Conservation (phyloP, 202 grass and related monocot species). For the Panicum virgatum region DNA sequence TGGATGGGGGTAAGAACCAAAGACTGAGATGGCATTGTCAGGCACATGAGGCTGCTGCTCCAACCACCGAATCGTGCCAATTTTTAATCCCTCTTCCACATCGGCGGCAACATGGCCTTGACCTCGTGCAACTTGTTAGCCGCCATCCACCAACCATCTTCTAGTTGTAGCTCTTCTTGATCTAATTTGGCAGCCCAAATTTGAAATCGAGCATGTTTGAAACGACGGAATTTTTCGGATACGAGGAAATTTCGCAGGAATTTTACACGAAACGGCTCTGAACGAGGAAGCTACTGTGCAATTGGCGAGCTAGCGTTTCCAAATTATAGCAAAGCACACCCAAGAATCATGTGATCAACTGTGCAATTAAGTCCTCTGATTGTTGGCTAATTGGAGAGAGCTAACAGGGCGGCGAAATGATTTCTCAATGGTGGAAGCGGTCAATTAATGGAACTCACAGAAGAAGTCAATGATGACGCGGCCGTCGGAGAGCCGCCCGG, state of each 20-base stretch:
- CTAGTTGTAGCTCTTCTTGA: no score
- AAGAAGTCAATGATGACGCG: constrained; percentile 75
- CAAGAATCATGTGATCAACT: neutral
- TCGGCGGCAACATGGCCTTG: constrained; percentile 25
- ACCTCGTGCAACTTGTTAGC: neutral
- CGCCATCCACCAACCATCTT: neutral
- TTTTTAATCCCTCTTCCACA: neutral
- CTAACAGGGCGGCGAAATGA: neutral
- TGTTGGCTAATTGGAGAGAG: neutral
- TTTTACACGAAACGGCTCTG: neutral
- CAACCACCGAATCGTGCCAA: constrained; percentile 21
- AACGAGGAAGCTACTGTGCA: no score
- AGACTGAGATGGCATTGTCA: constrained; percentile 10
- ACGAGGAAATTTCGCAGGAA: neutral
- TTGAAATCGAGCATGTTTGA: neutral
- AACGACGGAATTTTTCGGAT: neutral
- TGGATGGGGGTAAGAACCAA: neutral
- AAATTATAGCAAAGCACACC: neutral
- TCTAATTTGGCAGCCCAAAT: no score
- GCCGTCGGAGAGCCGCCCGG: constrained; percentile 66
- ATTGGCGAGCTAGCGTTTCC: neutral
- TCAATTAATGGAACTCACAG: constrained; percentile 48
- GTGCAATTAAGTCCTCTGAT: constrained; percentile 1
- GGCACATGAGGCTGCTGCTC: constrained; percentile 10
- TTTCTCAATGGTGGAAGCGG: neutral